phyloP scores from a whole-genome alignment of 2,329 filamentous ascomycete genomes.

The Neopestalotiopsis clavispora region DNA sequence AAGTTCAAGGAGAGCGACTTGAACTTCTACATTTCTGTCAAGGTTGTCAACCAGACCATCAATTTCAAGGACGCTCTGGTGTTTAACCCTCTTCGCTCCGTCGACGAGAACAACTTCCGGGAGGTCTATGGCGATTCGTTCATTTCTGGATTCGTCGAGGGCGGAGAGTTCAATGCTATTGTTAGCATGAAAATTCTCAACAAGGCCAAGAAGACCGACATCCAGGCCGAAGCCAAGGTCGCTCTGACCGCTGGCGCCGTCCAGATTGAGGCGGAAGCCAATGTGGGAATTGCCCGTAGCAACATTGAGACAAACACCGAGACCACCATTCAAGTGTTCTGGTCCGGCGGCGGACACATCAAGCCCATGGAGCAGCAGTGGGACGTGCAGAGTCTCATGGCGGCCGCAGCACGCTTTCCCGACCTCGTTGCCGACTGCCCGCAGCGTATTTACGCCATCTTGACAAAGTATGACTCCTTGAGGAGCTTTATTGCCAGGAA shows the following conservation, averaged over 20 bases:
- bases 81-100: background rate
- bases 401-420: conserved; percentile 12
- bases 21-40: conserved; percentile 7
- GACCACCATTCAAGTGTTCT: conserved; percentile 8
- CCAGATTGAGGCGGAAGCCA: background rate
- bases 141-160: conserved; percentile 17
- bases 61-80: conserved; percentile 11
- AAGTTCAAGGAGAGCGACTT: conserved; percentile 11
- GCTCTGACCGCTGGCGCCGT: background rate
- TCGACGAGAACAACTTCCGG: conserved; percentile 1
- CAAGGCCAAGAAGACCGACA: conserved; percentile 8
- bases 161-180: conserved; percentile 15
- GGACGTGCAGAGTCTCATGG: conserved; percentile 10
- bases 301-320: conserved; percentile 7
- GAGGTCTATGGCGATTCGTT: conserved; percentile 13
- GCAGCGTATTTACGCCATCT: conserved; percentile 1
- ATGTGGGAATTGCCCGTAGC: background rate
- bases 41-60: conserved; percentile 16
- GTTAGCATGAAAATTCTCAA: conserved; percentile 3
- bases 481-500: background rate
- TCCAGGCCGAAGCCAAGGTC: background rate
- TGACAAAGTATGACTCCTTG: background rate
- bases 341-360: conserved; percentile 14
- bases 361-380: conserved; percentile 8
- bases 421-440: conserved; percentile 8